Conservation (phyloP, 345 rosid species). For the Aegle marmelos region DNA sequence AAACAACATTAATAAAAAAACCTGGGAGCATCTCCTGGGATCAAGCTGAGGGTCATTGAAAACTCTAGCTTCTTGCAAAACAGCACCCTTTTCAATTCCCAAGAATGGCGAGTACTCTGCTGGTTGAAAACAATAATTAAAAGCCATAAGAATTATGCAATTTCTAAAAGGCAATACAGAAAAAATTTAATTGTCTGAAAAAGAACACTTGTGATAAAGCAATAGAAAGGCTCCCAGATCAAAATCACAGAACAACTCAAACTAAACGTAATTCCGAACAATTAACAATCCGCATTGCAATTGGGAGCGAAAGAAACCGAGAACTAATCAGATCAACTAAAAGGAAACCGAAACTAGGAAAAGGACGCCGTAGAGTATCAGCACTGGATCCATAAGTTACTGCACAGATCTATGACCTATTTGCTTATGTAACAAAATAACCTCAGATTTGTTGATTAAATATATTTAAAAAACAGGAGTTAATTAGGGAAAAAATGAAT, state of each 20-base stretch:
- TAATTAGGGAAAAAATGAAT: not conserved
- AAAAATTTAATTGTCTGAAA: not conserved
- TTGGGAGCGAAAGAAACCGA: not conserved
- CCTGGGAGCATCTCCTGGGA: conserved; percentile 98
- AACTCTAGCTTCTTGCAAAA: conserved; percentile 97
- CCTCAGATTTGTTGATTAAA: conserved; percentile 5
- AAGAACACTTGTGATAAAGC: not conserved
- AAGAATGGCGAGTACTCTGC: conserved; percentile 92
- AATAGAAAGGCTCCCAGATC: conserved; percentile 10
- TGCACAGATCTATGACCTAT: conserved; percentile 48
- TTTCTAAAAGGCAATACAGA: not conserved
- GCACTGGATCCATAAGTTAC: conserved; percentile 1
- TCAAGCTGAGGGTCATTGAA: conserved; percentile 98
- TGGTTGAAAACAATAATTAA: conserved; percentile 25
- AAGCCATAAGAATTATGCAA: not conserved
- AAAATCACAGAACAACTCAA: conserved; percentile 10
- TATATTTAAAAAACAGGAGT: not conserved
- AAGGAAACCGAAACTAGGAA: conserved; percentile 12
- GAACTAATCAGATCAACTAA: conserved; percentile 25
- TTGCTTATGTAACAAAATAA: conserved; percentile 31
- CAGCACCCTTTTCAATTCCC: conserved; percentile 98
- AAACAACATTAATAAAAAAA: conserved; percentile 21
- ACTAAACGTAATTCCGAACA: not conserved
- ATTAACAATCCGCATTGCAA: conserved; percentile 24
- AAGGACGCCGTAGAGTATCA: not conserved